Conservation (phyloP, 2,329 filamentous ascomycete genomes). For the Drechslerella stenobrocha region DNA sequence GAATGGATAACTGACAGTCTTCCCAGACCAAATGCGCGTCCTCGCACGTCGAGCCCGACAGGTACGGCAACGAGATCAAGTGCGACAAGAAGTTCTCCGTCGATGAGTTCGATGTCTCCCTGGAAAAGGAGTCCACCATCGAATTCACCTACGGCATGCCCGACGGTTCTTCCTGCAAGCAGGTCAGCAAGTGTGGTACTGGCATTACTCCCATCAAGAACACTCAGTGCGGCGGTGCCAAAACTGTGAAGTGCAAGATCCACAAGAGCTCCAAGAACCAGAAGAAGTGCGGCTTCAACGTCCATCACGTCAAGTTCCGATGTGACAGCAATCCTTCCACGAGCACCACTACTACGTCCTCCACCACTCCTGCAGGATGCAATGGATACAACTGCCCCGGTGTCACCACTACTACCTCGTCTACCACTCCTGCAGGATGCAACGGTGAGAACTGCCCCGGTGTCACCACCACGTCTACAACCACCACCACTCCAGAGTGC, state of each 20-base stretch:
- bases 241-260: conserved; percentile 68
- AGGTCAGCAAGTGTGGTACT: conserved; percentile 69
- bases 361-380: not conserved
- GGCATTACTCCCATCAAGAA: conserved; percentile 74
- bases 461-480: not conserved
- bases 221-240: conserved; percentile 89
- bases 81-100: conserved; percentile 66
- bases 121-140: conserved; percentile 72
- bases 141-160: conserved; percentile 87
- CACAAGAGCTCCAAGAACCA: conserved; percentile 46
- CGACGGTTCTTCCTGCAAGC: conserved; percentile 79
- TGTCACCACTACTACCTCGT: not conserved
- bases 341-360: not conserved
- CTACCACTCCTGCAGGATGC: not conserved
- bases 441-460: not conserved
- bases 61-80: conserved; percentile 56
- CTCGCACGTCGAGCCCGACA: conserved; percentile 59
- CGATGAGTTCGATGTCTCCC: conserved; percentile 56
- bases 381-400: not conserved
- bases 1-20: not conserved
- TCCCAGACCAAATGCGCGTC: conserved; percentile 52
- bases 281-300: conserved; percentile 50
- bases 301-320: conserved; percentile 52
- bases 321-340: conserved; percentile 25
- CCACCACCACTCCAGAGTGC: conserved; percentile 14